Base-by-base conservation (phyloP, 2,329 filamentous ascomycete genomes). In the Colletotrichum sp. region DNA sequence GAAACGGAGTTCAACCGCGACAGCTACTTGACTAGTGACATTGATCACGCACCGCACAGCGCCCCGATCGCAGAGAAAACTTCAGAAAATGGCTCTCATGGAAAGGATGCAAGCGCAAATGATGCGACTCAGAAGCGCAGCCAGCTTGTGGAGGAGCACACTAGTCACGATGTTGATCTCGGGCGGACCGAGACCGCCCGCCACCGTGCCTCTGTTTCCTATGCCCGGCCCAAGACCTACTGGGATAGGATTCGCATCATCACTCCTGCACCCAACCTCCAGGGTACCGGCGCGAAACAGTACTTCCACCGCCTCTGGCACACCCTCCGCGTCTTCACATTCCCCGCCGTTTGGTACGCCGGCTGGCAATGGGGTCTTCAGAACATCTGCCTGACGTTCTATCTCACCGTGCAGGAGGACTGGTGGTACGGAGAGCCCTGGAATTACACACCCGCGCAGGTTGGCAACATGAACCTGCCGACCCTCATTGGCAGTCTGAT, bases 321-420 rank as follows among this genome's bases (percentile, higher is more conserved):
- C 78, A 91, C 89, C 0, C 82, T 92, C 67, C 87, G 89, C n/a
- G 84, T 92, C 57, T 91, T 92, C 79, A 86, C 86, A 3, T 91
- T 92, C 75, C 90, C 90, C 0, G 90, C 90, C 2, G 89, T 92
- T 12, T 86, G 90, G 77, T 92, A 89, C 77, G 89, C 89, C 4
- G 90, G 90, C 10, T 81, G 92, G 28, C 90, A 92, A 79, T 92
- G 90, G 90, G 90, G 90, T 6, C 85, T 89, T 34, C 90, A 92
- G 80, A 90, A 91, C 78, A 89, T 90, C n/a, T 91, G 90, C 82
- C 82, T 92, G 26, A 89, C 89, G 2, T 92, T 92, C 80, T 91
- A 92, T 77, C 84, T 91, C 36, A 92, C 90, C 0, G 86, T 92
- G 2, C 87, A 91, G 79, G 89, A 92, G 78, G 89, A 91, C 77